These are phyloP conservation scores for Mycena polygramma DNA, from an alignment of 768 basidiomycete genomes.

Conservation along the genomic window DNA sequence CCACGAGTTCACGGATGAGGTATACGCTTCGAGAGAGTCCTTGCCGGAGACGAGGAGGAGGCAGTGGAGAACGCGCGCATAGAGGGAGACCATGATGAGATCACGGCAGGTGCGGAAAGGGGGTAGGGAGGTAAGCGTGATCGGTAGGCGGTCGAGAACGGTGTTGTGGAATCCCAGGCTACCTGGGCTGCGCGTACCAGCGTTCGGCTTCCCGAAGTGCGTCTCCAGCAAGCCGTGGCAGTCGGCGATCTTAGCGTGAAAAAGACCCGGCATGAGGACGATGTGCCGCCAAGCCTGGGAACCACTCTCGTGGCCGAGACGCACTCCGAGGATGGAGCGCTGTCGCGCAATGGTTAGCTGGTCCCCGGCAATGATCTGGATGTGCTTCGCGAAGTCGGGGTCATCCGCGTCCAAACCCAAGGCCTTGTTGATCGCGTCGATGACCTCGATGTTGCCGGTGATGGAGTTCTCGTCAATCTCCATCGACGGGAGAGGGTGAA, in stretches of 20 bases:
- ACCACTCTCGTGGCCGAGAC: conserved; percentile 35
- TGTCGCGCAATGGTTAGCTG: conserved; percentile 37
- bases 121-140: conserved; percentile 43
- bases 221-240: conserved; percentile 36
- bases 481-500: conserved; percentile 34
- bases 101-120: conserved; percentile 47
- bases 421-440: conserved; percentile 25
- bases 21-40: conserved; percentile 27
- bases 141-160: conserved; percentile 41
- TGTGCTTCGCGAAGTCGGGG: conserved; percentile 15
- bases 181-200: conserved; percentile 30
- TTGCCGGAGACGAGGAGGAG: conserved; percentile 38
- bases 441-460: conserved; percentile 38
- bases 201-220: conserved; percentile 33
- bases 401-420: conserved; percentile 22
- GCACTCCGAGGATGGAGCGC: conserved; percentile 24
- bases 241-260: conserved; percentile 40
- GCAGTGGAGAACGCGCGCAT: conserved; percentile 44
- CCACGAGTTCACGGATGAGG: conserved; percentile 8
- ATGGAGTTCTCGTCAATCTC: conserved; percentile 38
- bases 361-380: conserved; percentile 38
- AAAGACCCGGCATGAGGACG: conserved; percentile 36
- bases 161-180: conserved; percentile 39
- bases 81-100: conserved; percentile 46
- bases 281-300: conserved; percentile 18